Percentiles rank a stretch among this genome's conserved stretches.
Conservation (phyloP, 1,139 yeast species). For the Lodderomyces theae region DNA sequence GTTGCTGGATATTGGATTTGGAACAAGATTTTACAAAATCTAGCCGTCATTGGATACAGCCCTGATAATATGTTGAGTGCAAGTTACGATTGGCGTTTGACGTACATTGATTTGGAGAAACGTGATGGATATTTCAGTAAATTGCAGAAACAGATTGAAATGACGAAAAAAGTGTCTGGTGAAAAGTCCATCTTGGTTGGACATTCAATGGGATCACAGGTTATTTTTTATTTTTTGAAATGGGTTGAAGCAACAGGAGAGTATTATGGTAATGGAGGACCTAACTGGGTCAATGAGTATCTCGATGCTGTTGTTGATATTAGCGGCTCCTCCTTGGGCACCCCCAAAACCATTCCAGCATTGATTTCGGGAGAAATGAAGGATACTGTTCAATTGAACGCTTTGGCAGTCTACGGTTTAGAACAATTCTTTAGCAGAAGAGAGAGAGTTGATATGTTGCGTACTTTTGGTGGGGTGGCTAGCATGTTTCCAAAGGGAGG, state of each 20-base stretch:
- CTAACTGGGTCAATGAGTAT: slow-evolving; percentile 79
- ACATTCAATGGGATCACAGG: slow-evolving; percentile 96
- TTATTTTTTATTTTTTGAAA: slow-evolving; percentile 80
- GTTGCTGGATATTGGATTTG: slow-evolving; percentile 98
- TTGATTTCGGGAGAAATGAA: slow-evolving; percentile 95
- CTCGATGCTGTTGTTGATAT: slow-evolving; percentile 80
- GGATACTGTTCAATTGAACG: slow-evolving; percentile 91
- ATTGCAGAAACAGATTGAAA: slow-evolving; percentile 70
- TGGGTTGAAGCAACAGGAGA: slow-evolving; percentile 93
- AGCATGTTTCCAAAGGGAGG: slow-evolving; percentile 98
- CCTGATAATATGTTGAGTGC: slow-evolving; percentile 90
- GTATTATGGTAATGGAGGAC: slow-evolving; percentile 82
- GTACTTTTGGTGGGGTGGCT: slow-evolving; percentile 90
- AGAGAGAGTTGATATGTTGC: slow-evolving; percentile 81
- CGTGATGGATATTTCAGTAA: slow-evolving; percentile 84
- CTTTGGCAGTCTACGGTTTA: slow-evolving; percentile 88
- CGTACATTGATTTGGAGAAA: slow-evolving; percentile 81
- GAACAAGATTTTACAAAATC: slow-evolving; percentile 89
- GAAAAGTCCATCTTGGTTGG: slow-evolving; percentile 79
- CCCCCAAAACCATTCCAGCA: slow-evolving; percentile 92
- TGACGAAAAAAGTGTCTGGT: slow-evolving; percentile 47
- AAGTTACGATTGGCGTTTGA: slow-evolving; percentile 92
- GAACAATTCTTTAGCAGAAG: slow-evolving; percentile 89
- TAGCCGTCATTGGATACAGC: slow-evolving; percentile 92
- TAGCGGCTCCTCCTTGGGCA: slow-evolving; percentile 84